phyloP scores from a whole-genome alignment of 2,329 filamentous ascomycete species.

The Grosmannia huntii region DNA sequence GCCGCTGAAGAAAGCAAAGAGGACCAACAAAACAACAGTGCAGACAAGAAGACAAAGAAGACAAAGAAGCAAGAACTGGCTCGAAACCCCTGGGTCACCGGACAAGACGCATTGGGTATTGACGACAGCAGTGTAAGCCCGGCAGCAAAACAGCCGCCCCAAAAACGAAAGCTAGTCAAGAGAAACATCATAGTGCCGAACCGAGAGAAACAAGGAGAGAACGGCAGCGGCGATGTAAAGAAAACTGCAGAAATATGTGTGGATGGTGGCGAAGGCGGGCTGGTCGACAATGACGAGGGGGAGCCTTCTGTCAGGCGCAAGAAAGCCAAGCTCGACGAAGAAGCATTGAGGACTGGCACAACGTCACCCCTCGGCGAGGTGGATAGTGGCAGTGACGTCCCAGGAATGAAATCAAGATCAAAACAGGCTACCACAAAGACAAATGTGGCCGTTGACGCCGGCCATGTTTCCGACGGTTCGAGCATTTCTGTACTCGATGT shows the following conservation, averaged over 20 bases:
- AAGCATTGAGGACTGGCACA: neutral
- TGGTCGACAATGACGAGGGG: neutral
- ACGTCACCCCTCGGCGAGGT: neutral
- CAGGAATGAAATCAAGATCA: neutral
- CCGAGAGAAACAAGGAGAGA: neutral
- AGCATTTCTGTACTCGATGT: conserved; percentile 72
- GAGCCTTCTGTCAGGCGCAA: neutral
- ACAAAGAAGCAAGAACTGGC: conserved; percentile 12
- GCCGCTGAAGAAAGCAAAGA: conserved; percentile 4
- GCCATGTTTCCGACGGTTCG: conserved; percentile 37
- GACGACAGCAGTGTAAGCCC: neutral
- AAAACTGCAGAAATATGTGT: neutral
- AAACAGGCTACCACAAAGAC: neutral
- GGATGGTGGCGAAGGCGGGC: neutral
- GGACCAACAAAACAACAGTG: neutral
- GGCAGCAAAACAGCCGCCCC: neutral
- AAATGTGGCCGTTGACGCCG: neutral
- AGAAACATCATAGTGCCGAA: conserved; percentile 1
- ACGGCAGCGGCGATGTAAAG: neutral
- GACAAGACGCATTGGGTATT: conserved; percentile 3
- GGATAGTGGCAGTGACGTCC: neutral
- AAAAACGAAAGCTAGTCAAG: neutral
- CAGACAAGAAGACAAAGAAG: neutral
- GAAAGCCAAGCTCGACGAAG: conserved; percentile 5
- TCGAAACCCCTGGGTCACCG: conserved; percentile 8